These are phyloP conservation scores for Podila clonocystis DNA, from an alignment of 192 early-diverging fungal species.

Conservation along the genomic window DNA sequence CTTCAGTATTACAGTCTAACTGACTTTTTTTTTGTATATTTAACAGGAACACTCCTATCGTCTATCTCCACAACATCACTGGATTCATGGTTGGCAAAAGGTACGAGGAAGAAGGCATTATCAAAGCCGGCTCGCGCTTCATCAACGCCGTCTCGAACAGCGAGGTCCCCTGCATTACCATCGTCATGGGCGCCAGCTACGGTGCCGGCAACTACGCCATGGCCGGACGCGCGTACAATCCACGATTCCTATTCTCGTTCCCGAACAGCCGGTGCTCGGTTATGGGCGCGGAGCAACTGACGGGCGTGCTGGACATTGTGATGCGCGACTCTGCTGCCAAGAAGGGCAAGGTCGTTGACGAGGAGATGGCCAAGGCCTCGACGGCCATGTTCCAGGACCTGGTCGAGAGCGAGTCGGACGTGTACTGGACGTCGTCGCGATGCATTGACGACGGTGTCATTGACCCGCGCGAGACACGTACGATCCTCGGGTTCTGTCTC, in stretches of 20 bases:
- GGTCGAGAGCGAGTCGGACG: constrained; percentile 69
- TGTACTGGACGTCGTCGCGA: constrained; percentile 68
- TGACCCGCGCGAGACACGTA: constrained; percentile 68
- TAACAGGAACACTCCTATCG: constrained; percentile 58
- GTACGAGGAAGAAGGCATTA: constrained; percentile 74
- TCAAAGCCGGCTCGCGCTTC: constrained; percentile 72
- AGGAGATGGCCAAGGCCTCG: constrained; percentile 55
- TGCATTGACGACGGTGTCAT: constrained; percentile 71
- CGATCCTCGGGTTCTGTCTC: constrained; percentile 67
- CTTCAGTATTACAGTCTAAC: no score
- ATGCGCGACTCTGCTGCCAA: constrained; percentile 65
- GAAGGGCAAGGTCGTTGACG: constrained; percentile 60
- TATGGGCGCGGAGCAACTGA: constrained; percentile 75
- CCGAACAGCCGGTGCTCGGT: constrained; percentile 73
- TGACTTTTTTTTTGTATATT: no score
- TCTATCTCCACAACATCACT: constrained; percentile 74
- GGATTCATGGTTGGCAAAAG: constrained; percentile 77
- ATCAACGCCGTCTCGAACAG: constrained; percentile 75
- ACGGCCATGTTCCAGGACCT: constrained; percentile 59
- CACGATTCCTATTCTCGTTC: constrained; percentile 72
- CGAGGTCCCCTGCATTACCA: constrained; percentile 64
- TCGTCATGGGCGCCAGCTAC: constrained; percentile 73
- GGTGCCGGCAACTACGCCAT: constrained; percentile 79
- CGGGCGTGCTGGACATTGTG: constrained; percentile 71
- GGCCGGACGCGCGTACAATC: constrained; percentile 72